Percentiles rank a stretch among this genome's conserved stretches.
These are phyloP conservation scores for Talaromyces sp. DNA, from an alignment of 2,329 filamentous ascomycete species.

Conservation along the genomic window DNA sequence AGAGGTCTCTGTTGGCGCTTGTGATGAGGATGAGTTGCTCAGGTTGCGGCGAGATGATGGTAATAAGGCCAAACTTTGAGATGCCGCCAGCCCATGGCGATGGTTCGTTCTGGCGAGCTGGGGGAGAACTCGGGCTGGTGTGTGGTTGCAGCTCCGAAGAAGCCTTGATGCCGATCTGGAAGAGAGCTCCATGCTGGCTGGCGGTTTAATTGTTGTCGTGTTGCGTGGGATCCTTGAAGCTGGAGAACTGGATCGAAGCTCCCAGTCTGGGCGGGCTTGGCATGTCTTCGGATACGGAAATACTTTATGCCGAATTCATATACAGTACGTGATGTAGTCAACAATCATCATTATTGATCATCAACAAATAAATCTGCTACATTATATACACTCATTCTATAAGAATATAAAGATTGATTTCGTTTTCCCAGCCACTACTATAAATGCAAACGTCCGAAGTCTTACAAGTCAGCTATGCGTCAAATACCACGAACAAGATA, in stretches of 20 bases:
- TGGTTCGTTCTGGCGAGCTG: constrained; percentile 18
- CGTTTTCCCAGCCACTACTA: constrained; percentile 4
- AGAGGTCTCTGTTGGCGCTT: constrained; percentile 26
- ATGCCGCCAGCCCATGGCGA: constrained; percentile 15
- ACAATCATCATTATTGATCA: background rate
- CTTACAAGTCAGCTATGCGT: constrained; percentile 11
- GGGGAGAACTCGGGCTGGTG: constrained; percentile 17
- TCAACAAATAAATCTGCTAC: too few relatives aligned
- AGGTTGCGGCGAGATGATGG: constrained; percentile 19
- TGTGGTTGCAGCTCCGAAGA: constrained; percentile 19
- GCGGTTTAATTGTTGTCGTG: background rate
- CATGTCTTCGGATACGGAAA: background rate
- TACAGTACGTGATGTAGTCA: background rate
- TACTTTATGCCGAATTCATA: background rate
- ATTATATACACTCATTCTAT: too few relatives aligned
- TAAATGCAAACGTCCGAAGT: constrained; percentile 12
- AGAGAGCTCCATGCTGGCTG: constrained; percentile 30
- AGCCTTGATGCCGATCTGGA: constrained; percentile 30
- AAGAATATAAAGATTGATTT: background rate
- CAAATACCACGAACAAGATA: background rate
- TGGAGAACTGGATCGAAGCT: background rate
- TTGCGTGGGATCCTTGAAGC: background rate
- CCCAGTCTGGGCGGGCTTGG: background rate
- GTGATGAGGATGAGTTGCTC: constrained; percentile 22
- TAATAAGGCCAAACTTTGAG: background rate